Conservation (phyloP, 176 grass and related monocot species). For the Metroxylon sagu region DNA sequence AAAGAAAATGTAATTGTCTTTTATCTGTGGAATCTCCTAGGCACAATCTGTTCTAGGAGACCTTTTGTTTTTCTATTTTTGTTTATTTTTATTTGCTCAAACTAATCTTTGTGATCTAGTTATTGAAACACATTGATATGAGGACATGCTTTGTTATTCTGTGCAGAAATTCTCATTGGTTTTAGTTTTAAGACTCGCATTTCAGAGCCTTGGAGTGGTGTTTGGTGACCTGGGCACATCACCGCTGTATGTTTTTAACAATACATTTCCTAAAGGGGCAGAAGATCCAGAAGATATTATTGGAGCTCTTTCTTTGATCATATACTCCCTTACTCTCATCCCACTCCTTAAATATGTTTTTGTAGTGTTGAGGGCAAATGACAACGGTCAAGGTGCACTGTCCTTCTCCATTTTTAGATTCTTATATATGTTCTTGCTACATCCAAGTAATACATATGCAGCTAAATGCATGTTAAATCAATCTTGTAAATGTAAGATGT, state of each 20-base stretch:
- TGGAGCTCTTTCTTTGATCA: constrained; percentile 79
- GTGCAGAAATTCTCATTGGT: constrained; percentile 12
- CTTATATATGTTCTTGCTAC: too few relatives aligned
- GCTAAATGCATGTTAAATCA: too few relatives aligned
- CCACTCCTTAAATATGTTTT: constrained; percentile 84
- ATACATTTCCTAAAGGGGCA: constrained; percentile 56
- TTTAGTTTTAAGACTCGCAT: constrained; percentile 27
- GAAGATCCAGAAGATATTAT: constrained; percentile 64
- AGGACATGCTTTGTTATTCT: background rate
- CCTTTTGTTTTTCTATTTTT: too few relatives aligned
- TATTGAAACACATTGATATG: background rate
- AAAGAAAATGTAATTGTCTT: too few relatives aligned
- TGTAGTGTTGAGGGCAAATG: constrained; percentile 67
- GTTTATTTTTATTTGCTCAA: too few relatives aligned
- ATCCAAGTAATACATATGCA: too few relatives aligned
- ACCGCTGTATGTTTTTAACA: constrained; percentile 86
- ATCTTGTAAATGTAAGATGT: too few relatives aligned
- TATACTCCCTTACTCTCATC: constrained; percentile 77
- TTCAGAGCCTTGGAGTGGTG: constrained; percentile 74
- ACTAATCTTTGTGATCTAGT: too few relatives aligned
- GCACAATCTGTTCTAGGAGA: too few relatives aligned
- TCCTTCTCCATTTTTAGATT: background rate
- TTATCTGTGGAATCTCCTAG: too few relatives aligned
- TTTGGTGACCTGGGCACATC: constrained; percentile 84
- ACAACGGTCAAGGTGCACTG: constrained; percentile 75